Base-by-base conservation (phyloP, 139 green algal species). In the Gonium pectorale region DNA sequence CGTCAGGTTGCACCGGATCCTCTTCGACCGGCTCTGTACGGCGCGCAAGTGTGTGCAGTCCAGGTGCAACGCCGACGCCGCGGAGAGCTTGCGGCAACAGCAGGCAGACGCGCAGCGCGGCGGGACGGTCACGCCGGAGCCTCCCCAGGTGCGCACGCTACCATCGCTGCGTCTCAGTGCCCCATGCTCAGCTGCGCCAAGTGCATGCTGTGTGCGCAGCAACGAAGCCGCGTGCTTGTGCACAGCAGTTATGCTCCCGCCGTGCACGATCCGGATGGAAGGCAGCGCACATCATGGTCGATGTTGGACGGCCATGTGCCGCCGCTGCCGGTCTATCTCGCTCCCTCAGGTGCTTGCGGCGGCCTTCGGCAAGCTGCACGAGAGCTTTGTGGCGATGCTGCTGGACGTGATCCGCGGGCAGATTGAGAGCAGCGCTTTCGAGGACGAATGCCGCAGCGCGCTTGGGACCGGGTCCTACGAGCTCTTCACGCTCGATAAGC, bases 401-500 rank as follows among this genome's bases (percentile, higher is more conserved):
- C 31, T 88, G 56, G 38, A 37, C 15, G 79, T 96, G 68, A 79
- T 93, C 27, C 80, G 91, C 22, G 88, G 91, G 24, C 67, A 87
- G 44, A 79, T 96, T 79, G 91, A 95, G 41, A 86, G 91, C 31
- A 91, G 89, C 27, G 88, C 90, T 31, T 95, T 90, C 85, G 92
- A 95, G 86, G 92, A 95, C 82, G 73, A 92, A 59, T 91, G 89
- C 85, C 90, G 92, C 33, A 79, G 80, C 22, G 79, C 94, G 87
- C 87, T 95, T 64, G 96, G 97, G 79, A 98, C 96, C 37, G 95
- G 96, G 82, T 94, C 89, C 51, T 98, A 98, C 85, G 90, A 97
- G 80, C 91, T 99, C 27, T 98, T 98, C 93, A 98, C 96, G 46
- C 90, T 98, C 60, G 96, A 99, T 92, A 98, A 98, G 93, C 94